These are phyloP conservation scores for Talaromyces sp. DNA, from an alignment of 2,329 filamentous ascomycete species.

Conservation along the genomic window DNA sequence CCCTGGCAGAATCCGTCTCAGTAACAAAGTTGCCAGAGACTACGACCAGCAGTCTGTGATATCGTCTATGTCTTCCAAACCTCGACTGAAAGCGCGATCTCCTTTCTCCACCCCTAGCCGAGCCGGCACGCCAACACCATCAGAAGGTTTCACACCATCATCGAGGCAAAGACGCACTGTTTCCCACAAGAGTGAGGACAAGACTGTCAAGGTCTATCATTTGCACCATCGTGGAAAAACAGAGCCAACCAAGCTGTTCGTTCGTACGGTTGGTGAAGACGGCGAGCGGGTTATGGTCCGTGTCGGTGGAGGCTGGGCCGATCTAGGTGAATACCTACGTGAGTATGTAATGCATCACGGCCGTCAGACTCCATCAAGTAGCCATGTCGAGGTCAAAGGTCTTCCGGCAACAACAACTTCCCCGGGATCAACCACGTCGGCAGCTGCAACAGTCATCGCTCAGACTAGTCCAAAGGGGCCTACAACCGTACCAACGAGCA, in stretches of 20 bases:
- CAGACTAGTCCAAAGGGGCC: constrained; percentile 27
- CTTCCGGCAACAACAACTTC: constrained; percentile 36
- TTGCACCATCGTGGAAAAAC: constrained; percentile 79
- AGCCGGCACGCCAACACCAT: constrained; percentile 60
- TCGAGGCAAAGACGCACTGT: constrained; percentile 34
- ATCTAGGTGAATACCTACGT: constrained; percentile 88
- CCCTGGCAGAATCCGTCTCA: constrained; percentile 74
- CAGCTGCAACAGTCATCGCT: constrained; percentile 29
- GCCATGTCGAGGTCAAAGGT: constrained; percentile 55
- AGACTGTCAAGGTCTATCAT: constrained; percentile 89
- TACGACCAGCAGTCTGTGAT: constrained; percentile 30
- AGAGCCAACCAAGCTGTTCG: constrained; percentile 89
- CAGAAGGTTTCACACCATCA: constrained; percentile 66
- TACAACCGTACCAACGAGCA: constrained; percentile 29
- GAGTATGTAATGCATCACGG: constrained; percentile 92
- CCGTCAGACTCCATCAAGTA: constrained; percentile 60
- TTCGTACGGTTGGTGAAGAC: constrained; percentile 83
- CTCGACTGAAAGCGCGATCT: constrained; percentile 37
- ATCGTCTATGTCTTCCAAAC: constrained; percentile 40
- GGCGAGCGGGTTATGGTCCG: constrained; percentile 96
- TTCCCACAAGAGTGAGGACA: constrained; percentile 47
- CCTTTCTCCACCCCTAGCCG: constrained; percentile 36
- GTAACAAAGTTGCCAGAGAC: constrained; percentile 46
- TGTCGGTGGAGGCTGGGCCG: constrained; percentile 96
- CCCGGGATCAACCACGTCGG: constrained; percentile 28